Evolutionary conservation across 768 basidiomycete genomes (phyloP).

Genomic region (Trametes cubensis): DNA sequence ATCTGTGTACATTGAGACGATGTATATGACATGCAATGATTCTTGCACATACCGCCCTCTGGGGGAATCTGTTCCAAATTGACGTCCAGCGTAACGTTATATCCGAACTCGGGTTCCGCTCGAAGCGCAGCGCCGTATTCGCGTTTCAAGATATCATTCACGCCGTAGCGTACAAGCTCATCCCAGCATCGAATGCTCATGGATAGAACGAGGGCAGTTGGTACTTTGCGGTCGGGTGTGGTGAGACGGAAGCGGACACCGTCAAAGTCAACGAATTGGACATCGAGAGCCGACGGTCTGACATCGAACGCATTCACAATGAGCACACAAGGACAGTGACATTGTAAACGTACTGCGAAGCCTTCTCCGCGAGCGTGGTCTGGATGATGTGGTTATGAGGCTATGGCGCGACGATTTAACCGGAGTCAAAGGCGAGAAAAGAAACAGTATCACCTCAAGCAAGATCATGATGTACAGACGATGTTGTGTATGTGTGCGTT

Average conservation of each 20-base stretch:
- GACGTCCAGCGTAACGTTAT: conserved; percentile 84
- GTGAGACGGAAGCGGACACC: conserved; percentile 93
- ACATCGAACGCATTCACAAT: not conserved
- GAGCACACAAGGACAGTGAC: conserved; percentile 8
- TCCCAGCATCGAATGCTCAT: conserved; percentile 99
- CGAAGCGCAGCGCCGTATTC: conserved; percentile 81
- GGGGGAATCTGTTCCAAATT: conserved; percentile 85
- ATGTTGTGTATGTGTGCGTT: not conserved
- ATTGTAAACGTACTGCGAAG: conserved; percentile 64
- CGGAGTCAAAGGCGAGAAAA: not conserved
- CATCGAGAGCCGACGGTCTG: conserved; percentile 90
- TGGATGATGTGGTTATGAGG: conserved; percentile 93
- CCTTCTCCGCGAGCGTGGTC: conserved; percentile 84
- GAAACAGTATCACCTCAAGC: conserved; percentile 62
- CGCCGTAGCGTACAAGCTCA: conserved; percentile 88
- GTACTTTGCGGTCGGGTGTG: conserved; percentile 82
- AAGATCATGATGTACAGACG: conserved; percentile 65
- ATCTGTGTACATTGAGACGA: conserved; percentile 51
- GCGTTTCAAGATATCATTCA: conserved; percentile 70
- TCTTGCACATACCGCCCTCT: conserved; percentile 64
- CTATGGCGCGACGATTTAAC: conserved; percentile 41
- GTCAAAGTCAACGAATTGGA: conserved; percentile 97
- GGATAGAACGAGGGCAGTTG: conserved; percentile 69
- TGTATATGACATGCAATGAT: not conserved
- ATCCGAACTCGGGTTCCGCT: conserved; percentile 78